Evolutionary conservation across 768 basidiomycete species (phyloP).

Genomic region (Macrolepiota albuminosa): DNA sequence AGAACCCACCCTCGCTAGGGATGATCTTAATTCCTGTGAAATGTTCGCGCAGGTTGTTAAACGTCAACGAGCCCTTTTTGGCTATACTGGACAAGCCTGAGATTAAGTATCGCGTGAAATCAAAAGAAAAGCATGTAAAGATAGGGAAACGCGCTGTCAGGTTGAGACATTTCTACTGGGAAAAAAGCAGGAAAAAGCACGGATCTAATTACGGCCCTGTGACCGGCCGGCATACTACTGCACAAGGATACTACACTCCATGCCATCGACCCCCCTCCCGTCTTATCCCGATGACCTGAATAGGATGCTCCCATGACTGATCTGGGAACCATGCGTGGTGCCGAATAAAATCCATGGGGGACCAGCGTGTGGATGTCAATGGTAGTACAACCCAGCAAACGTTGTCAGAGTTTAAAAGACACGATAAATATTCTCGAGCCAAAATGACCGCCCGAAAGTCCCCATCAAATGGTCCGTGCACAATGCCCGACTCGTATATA

Average conservation of each 20-base stretch:
- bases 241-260: neutral
- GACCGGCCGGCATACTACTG: neutral
- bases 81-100: slow-evolving; percentile 2
- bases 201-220: slow-evolving; percentile 2
- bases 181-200: neutral
- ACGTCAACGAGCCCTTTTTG: neutral
- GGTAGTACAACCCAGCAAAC: too few species aligned
- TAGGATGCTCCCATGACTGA: slow-evolving; percentile 7
- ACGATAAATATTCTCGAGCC: too few species aligned
- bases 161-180: slow-evolving; percentile 11
- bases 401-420: too few species aligned
- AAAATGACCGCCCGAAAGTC: too few species aligned
- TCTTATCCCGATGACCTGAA: slow-evolving; percentile 5
- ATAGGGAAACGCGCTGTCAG: slow-evolving; percentile 8
- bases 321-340: neutral
- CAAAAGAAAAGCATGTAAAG: neutral
- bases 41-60: too few species aligned
- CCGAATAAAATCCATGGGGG: neutral
- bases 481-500: neutral
- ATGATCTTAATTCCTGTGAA: neutral
- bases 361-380: too few species aligned
- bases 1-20: neutral
- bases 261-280: neutral
- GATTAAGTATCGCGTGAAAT: slow-evolving; percentile 6
- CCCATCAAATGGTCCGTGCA: slow-evolving; percentile 6